Percentiles rank a stretch among this genome's conserved stretches.
phyloP scores from a whole-genome alignment of 1,139 yeast genomes.

The Tardiomyces depauwii region DNA sequence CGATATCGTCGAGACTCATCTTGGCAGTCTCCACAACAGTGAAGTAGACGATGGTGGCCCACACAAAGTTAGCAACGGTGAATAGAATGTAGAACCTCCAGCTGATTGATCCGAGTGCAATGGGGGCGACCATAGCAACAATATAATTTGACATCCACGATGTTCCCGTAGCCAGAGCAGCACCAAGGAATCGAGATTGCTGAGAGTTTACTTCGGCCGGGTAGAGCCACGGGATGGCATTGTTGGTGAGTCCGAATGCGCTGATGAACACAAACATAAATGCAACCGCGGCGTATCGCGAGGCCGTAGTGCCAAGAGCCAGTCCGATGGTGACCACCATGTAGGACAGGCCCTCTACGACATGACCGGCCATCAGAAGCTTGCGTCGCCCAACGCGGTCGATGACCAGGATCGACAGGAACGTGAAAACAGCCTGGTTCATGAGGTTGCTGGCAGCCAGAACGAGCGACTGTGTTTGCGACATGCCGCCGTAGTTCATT shows the following conservation, averaged over 20 bases:
- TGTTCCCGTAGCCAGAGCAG: not conserved
- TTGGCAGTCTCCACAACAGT: not conserved
- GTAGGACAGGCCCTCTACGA: constrained; percentile 41
- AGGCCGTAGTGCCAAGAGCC: not conserved
- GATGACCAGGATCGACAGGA: constrained; percentile 29
- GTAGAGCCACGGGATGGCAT: not conserved
- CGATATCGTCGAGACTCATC: not conserved
- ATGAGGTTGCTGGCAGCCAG: constrained; percentile 53
- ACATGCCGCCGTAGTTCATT: constrained; percentile 27
- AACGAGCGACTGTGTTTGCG: constrained; percentile 40
- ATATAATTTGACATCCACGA: not conserved
- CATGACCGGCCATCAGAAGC: constrained; percentile 33
- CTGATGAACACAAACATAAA: not conserved
- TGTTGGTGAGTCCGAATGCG: not conserved
- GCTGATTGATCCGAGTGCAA: not conserved
- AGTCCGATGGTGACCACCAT: not conserved
- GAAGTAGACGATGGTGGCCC: not conserved
- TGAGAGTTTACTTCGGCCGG: not conserved
- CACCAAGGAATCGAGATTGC: not conserved
- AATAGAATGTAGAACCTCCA: not conserved
- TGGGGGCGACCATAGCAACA: not conserved
- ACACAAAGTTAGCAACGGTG: not conserved
- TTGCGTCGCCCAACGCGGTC: constrained; percentile 62
- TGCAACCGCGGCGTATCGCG: not conserved
- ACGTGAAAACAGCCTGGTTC: constrained; percentile 46